Evolutionary conservation across 2,329 filamentous ascomycete genomes (phyloP), one percentile per base, ranked within the genome.

Genomic region (Colletotrichum gloeosporioides): DNA sequence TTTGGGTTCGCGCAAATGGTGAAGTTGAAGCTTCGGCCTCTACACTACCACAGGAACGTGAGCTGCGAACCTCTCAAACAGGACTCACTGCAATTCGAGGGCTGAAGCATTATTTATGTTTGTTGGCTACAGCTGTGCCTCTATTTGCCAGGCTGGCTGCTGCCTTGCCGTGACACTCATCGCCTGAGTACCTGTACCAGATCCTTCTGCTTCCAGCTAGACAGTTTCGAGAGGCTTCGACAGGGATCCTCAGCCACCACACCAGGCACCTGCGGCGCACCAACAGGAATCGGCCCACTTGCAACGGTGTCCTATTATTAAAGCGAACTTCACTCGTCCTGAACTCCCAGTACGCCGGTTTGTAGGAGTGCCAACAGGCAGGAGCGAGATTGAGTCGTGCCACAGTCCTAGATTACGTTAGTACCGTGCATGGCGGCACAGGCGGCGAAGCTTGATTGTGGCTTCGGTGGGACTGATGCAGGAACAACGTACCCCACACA

Each of bases 171-270:
- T 62, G 39, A 15, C 12, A 29, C 25, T 36, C 34, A 25, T 25
- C 27, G 22, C 8, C 32, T 55, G 25, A 57, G 44, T 53, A 53
- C n/a, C n/a, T 53, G 44, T 53, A 68, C 31, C 22, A 75, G 55
- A 27, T 59, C 39, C 18, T 73, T 73, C 31, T 29, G 69, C 25
- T 39, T 63, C 18, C 39, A 49, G 39, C 39, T 49, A 49, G 39
- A 55, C 9, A 8, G 36, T 22, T 76, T 76, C 73, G 25, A 68
- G 69, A 73, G 39, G 10, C 25, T 76, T 76, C 69, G 69, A 73
- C 69, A 57, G 25, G 63, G 63, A 44, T 64, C 44, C 15, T 64
- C 22, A 31, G 36, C 55, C 57, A n/a, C 65, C 6, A 25, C 55
- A 27, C 4, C 36, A 73, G 71, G 65, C 36, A 73, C 57, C 65